A percentile compares a stretch with the other conserved stretches of the same genome.
Evolutionary conservation across 2,329 filamentous ascomycete genomes (phyloP).

Genomic region (Diplodia sapinea): DNA sequence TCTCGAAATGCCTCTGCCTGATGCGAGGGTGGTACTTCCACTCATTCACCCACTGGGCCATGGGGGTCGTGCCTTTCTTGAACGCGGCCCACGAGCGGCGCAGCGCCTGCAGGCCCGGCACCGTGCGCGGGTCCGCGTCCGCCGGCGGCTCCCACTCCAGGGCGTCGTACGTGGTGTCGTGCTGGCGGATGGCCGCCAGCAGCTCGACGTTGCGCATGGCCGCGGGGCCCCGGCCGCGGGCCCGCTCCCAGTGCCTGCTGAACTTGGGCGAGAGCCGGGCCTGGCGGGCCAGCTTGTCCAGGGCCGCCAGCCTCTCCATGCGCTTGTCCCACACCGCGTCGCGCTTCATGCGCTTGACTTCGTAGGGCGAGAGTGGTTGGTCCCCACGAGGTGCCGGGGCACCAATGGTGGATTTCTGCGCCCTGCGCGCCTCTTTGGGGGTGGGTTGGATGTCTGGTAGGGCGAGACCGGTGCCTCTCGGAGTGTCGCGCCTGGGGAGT

Average conservation of each 20-base stretch:
- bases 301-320: not conserved
- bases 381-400: too few relatives aligned
- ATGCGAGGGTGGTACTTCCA: fast-evolving
- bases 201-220: not conserved
- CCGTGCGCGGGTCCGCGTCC: not conserved
- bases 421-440: not conserved
- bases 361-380: too few relatives aligned
- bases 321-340: not conserved
- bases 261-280: not conserved
- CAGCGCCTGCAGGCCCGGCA: not conserved
- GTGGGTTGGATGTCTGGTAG: not conserved
- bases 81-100: not conserved
- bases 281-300: not conserved
- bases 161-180: not conserved
- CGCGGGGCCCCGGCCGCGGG: not conserved
- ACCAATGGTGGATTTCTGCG: not conserved
- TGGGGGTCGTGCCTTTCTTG: too few relatives aligned
- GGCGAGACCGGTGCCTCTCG: not conserved
- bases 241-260: not conserved
- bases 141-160: constrained; percentile 6
- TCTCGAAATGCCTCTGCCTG: not conserved
- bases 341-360: not conserved
- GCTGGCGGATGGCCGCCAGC: not conserved
- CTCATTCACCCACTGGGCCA: not conserved
- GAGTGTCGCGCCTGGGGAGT: not conserved